Evolutionary conservation across 441 rosid species (phyloP), one percentile per base, ranked within the genome.

Genomic region (Croton setiger): DNA sequence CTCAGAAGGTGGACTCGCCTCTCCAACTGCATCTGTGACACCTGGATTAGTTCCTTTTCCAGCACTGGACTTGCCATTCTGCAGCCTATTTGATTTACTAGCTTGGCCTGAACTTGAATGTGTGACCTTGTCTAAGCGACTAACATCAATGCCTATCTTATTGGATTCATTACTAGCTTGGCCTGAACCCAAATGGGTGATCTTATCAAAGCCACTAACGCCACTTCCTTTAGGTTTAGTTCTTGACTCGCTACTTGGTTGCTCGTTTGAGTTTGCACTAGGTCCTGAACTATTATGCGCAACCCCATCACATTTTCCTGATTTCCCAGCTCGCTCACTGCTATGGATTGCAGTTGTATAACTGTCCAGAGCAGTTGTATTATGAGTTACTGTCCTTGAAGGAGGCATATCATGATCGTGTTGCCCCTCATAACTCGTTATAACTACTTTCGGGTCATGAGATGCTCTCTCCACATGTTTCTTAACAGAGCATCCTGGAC

Each of bases 401-500:
- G 92, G 89, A 75, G 96, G 96, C 76, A 85, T 71, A 52, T 82
- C 87, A 37, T 94, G 98, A 75, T 87, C 86, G 47, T 91, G 97
- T 57, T 69, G 85, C 54, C 96, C 98, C 82, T 90, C 97, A 4
- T 94, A 94, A 47, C 96, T 91, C 55, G 96, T 88, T 73, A 90
- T 81, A 81, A 94, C 92, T 73, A 86, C 70, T 74, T 90, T 91
- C 47, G 85, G 76, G 79, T 91, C 96, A 76, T 84, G 82, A 72
- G 95, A 88, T 66, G 96, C 92, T 80, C 96, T 86, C 79, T 94
- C 98, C 11, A 91, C 97, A 49, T 89, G 97, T 75, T 93, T 93
- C 86, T 89, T 93, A 43, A 81, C 97, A 0, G 91, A 90, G 76
- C 98, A 94, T 72, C 98, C 94, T 33, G 92, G 79, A 77, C 82